Evolutionary conservation across 805 yeast genomes (phyloP).

Genomic region (Naumovozyma baii): DNA sequence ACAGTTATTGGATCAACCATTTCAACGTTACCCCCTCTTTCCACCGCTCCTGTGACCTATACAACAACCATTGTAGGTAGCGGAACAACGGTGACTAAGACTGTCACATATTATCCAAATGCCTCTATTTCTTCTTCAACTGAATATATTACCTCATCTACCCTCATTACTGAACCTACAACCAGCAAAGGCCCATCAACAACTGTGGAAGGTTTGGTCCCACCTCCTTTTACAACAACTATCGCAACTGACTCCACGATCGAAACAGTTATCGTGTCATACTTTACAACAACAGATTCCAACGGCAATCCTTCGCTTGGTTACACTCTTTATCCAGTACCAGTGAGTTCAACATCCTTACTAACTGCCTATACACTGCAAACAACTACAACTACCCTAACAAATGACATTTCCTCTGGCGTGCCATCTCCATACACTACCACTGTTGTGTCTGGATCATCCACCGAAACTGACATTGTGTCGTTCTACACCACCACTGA

Average conservation of each 20-base stretch:
- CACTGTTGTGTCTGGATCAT: not conserved
- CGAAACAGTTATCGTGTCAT: not conserved
- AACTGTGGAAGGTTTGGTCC: not conserved
- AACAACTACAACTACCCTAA: not conserved
- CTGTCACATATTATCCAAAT: not conserved
- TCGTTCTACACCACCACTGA: constrained; percentile 2
- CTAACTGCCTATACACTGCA: not conserved
- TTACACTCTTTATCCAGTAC: not conserved
- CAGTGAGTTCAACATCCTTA: not conserved
- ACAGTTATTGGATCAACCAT: not conserved
- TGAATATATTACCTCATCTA: not conserved
- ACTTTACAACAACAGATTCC: not conserved
- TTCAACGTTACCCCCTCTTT: not conserved
- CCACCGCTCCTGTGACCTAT: not conserved
- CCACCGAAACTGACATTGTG: constrained; percentile 1
- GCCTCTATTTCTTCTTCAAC: not conserved
- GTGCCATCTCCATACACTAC: constrained; percentile 5
- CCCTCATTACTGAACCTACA: not conserved
- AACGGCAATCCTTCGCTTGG: not conserved
- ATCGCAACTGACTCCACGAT: not conserved
- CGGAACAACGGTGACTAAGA: not conserved
- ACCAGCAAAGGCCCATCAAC: not conserved
- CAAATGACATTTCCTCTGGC: not conserved
- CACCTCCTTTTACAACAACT: not conserved
- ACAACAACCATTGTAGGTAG: not conserved